phyloP scores from a whole-genome alignment of 2,329 filamentous ascomycete genomes.

The Alternaria novae-zelandiae region DNA sequence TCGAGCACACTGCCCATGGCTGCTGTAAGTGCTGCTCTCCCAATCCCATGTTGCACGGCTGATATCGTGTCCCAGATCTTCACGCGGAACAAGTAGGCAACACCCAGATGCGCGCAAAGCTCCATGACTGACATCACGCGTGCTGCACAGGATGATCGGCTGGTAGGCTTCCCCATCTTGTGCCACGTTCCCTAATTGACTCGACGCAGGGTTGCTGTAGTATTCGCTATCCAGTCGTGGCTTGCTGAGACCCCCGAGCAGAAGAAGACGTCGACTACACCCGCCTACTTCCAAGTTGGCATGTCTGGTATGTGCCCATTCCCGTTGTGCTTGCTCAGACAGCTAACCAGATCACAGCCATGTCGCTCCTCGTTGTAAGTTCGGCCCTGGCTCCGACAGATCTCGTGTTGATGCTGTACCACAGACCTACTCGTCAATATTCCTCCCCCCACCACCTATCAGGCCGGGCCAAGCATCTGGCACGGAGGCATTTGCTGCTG shows the following conservation, averaged over 20 bases:
- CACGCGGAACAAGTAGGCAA: conserved; percentile 77
- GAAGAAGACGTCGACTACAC: conserved; percentile 70
- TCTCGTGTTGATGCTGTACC: conserved; percentile 20
- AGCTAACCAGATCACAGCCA: conserved; percentile 37
- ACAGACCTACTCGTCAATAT: conserved; percentile 67
- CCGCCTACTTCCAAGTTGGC: conserved; percentile 75
- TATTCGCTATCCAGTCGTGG: conserved; percentile 78
- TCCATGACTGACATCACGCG: conserved; percentile 23
- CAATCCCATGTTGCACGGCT: conserved; percentile 31
- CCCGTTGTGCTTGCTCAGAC: not conserved
- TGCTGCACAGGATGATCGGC: conserved; percentile 63
- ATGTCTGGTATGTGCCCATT: conserved; percentile 72
- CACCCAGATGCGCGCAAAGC: conserved; percentile 6
- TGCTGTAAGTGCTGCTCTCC: conserved; percentile 62
- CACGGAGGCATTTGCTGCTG: conserved; percentile 58
- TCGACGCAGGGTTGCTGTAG: conserved; percentile 68
- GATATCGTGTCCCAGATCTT: conserved; percentile 68
- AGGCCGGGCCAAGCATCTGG: conserved; percentile 45
- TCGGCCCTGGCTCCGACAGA: not conserved
- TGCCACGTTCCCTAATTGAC: conserved; percentile 18
- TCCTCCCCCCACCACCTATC: conserved; percentile 62
- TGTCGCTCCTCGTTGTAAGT: conserved; percentile 56
- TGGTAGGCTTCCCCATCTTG: conserved; percentile 55
- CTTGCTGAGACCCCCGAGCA: conserved; percentile 74
- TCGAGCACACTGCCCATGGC: conserved; percentile 91